These are phyloP conservation scores for Cyphellophora europaea DNA, from an alignment of 2,329 filamentous ascomycete species.

Conservation along the genomic window DNA sequence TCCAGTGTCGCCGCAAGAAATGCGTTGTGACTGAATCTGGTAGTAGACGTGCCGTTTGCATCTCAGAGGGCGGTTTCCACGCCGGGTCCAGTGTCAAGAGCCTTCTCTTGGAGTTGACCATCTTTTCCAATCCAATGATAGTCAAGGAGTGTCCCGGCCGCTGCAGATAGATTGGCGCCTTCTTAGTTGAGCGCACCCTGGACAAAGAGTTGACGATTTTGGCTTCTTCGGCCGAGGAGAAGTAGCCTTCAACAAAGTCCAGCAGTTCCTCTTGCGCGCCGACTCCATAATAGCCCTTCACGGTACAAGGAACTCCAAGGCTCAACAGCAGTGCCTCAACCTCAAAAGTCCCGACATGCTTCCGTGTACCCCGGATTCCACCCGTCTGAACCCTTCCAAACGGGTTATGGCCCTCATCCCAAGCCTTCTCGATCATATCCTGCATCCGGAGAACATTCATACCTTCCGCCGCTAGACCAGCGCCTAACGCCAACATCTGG, in stretches of 20 bases:
- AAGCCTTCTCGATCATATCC: conserved; percentile 76
- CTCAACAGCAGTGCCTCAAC: conserved; percentile 69
- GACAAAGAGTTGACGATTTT: conserved; percentile 34
- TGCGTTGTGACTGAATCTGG: too few species aligned
- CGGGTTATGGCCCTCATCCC: conserved; percentile 74
- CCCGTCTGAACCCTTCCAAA: conserved; percentile 72
- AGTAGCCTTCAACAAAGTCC: conserved; percentile 68
- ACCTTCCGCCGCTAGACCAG: too few species aligned
- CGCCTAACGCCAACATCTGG: conserved; percentile 82
- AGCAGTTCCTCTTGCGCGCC: conserved; percentile 46
- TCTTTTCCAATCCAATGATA: conserved; percentile 74
- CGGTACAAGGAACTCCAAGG: conserved; percentile 59
- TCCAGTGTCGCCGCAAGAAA: not conserved
- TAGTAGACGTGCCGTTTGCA: not conserved
- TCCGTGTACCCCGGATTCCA: conserved; percentile 76
- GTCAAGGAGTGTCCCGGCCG: conserved; percentile 83
- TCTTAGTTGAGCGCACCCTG: not conserved
- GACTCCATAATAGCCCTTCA: conserved; percentile 47
- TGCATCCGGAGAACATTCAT: too few species aligned
- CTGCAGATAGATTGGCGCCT: conserved; percentile 80
- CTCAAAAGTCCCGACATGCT: conserved; percentile 93
- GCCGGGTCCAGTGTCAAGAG: not conserved
- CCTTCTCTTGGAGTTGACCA: not conserved
- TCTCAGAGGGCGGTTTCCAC: not conserved
- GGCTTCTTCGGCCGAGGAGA: conserved; percentile 32